Base-by-base conservation (phyloP, 805 yeast species). In the Kregervanrija fluxuum region DNA sequence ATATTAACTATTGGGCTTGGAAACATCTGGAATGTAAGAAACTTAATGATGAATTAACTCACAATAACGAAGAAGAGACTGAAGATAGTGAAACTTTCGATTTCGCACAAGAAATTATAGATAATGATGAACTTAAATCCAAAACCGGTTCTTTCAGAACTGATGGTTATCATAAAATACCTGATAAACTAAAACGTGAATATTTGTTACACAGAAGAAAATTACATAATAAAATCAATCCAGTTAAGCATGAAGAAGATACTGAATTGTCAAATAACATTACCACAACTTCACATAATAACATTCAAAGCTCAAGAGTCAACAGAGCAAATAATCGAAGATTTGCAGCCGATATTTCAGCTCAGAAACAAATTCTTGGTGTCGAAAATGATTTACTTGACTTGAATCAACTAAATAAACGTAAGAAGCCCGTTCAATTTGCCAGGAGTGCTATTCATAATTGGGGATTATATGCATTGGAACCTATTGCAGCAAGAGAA, bases 381-480 rank as follows among this genome's bases (percentile, higher is more conserved):
- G 73, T 87, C 2, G 95, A 86, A 54, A 80, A 85, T 1, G 97
- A 88, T 55, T 74, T 86, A 5, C 67, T 90, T 53, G 82, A 86
- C 37, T 74, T 88, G 65, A 91, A 90, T 60, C 95, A 91, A 50
- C 74, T 91, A 54, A 85, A 87, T 52, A 89, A 87, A 59, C 75
- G 97, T 50, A 86, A 84, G 62, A 91, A 91, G 57, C 95, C 96
- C 0, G 97, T 91, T 8, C 83, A 93, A n/a, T 90, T 90, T 70
- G 97, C 97, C 0, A 73, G 98, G 43, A 89, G 97, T 2, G 95
- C 97, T 0, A 93, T 93, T 57, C 99, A 93, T 62, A 88, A 91
- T 58, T 93, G 99, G 99, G 99, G 99, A 0, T 67, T 93, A 35
- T 93, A 89, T 65, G 99, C 99, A 0, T 68, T 86, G 56, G 98